Base-by-base conservation (phyloP, 1,284 basidiomycete genomes). In the Austropuccinia psidii region DNA sequence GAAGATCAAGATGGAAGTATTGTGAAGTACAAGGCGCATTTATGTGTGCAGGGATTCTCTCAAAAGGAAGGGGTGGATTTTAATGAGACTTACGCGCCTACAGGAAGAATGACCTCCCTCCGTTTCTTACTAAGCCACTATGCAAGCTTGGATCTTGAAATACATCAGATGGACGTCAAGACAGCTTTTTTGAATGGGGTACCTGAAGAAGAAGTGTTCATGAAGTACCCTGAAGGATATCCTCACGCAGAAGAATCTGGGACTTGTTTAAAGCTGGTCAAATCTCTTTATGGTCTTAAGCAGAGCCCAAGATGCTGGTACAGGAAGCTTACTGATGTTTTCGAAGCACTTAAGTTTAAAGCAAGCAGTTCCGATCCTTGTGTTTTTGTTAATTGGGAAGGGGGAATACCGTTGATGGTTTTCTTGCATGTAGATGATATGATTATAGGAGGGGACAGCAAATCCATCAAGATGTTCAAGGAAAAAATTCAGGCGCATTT, bases 261-360 rank as follows among this genome's bases (percentile, higher is more conserved):
- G 39, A 39, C 19, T 15, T 39, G 35, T 6, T 41, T 39, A 8
- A 39, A 45, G 19, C 37, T 62, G 19, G 4, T 21, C 15, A 62
- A 41, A 41, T 62, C 60, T 17, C 17, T 62, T 17, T 62, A 61
- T 21, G 58, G 39, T n/a, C 27, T 61, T 5, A 61, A 61, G 35
- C 58, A 61, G 21, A 35, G 31, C 4, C 58, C 58, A 5, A 5
- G 39, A 11, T 27, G 33, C 33, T 61, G 58, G 58, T 61, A 61
- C 39, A 66, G 27, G 27, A 35, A 66, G 33, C 62, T 66, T 1
- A 47, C 27, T 1, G 27, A 21, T 1, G 47, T 66, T 45, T 61
- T 61, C 37, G 7, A 5, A 6, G 33, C 35, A 8, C 33, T 61
- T 37, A 4, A 35, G 21, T 61, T 61, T 17, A 35, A 7, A 17